Evolutionary conservation across 345 rosid species (phyloP), one percentile per base, ranked within the genome.

Genomic region (Turnera subulata): DNA sequence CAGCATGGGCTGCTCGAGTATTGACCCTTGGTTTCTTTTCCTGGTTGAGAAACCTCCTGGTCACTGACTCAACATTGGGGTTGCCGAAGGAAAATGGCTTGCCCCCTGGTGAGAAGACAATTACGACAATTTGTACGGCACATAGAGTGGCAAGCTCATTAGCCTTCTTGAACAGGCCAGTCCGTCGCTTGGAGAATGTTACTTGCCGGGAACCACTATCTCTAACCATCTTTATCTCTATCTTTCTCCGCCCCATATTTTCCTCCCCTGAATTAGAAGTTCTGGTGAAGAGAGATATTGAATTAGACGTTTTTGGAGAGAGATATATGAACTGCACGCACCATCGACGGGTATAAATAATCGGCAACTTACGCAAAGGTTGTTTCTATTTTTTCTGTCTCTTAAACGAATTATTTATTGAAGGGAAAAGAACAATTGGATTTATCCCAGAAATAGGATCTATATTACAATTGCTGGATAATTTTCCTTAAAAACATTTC

Each of bases 31-130:
- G 32, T 10, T 25, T 56, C 15, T 48, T 26, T 1, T 42, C 53
- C 18, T 24, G 22, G 24, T 44, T 58, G 43, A 66, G 54, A 66
- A 66, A 66, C 17, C 54, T 22, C 10, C 42, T 33, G 5, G 43
- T 38, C 2, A 58, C 53, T 1, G 40, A n/a, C 9, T 44, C 29
- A 11, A 66, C 58, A 20, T 4, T 19, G 0, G 70, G 64, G 46
- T 44, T 21, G 25, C 70, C 64, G 19, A 66, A 66, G 4, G 64
- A 44, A 46, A 21, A 58, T 0, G 64, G 64, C 5, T 66, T 66
- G 0, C 70, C 70, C n/a, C 70, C 70, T 0, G 70, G 70, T 11
- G 70, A 66, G 64, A 58, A 66, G 2, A 59, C 70, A 11, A 66
- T 21, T 6, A 58, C 33, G 32, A 63, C 58, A 1, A 66, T 23